A percentile compares a stretch with the other conserved stretches of the same genome.
These are phyloP conservation scores for Phaffia tasmanica DNA, from an alignment of 768 basidiomycete species.

Conservation along the genomic window DNA sequence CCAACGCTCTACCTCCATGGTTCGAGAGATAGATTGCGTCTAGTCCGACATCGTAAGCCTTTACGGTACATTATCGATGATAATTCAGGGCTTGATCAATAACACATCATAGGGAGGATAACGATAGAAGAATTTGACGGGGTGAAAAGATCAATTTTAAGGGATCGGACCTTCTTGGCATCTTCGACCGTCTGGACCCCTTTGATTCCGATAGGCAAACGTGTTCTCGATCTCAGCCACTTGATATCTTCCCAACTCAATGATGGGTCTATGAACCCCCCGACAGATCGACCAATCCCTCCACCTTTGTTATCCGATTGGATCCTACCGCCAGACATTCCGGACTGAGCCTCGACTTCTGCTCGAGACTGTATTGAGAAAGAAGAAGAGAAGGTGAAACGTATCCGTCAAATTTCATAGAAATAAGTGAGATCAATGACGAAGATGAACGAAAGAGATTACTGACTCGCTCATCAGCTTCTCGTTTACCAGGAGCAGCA, in stretches of 20 bases:
- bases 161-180: conserved; percentile 26
- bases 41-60: conserved; percentile 70
- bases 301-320: conserved; percentile 35
- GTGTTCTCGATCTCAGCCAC: conserved; percentile 43
- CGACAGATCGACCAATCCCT: conserved; percentile 37
- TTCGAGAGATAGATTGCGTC: conserved; percentile 83
- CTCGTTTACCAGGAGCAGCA: conserved; percentile 36
- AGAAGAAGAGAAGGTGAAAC: no score
- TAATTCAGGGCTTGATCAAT: not conserved
- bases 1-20: conserved; percentile 58
- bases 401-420: no score
- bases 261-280: conserved; percentile 37
- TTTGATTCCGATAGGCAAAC: conserved; percentile 43
- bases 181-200: conserved; percentile 44
- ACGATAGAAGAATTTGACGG: not conserved
- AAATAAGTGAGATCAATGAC: no score
- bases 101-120: not conserved
- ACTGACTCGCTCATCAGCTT: conserved; percentile 34
- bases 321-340: conserved; percentile 37
- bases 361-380: conserved; percentile 25
- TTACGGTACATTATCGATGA: conserved; percentile 55
- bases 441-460: no score
- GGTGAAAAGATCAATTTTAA: not conserved
- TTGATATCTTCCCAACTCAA: conserved; percentile 43
- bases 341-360: conserved; percentile 37